A percentile compares a stretch with the other conserved stretches of the same genome.
Evolutionary conservation across 805 yeast species (phyloP).

Genomic region (Tetrapisispora iriomotensis): DNA sequence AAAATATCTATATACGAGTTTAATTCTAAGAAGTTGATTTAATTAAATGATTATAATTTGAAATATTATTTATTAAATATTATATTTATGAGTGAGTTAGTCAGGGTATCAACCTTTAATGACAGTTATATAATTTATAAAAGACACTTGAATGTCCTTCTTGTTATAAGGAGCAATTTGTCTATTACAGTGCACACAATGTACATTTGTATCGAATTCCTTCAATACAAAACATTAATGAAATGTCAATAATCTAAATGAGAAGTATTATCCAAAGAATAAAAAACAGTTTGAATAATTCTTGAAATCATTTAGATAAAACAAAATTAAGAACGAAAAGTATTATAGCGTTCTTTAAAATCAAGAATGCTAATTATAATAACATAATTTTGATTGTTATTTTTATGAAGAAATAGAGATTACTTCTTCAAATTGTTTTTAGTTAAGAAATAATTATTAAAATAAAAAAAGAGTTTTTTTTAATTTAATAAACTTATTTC

Average conservation of each 20-base stretch:
- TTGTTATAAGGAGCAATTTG: not conserved
- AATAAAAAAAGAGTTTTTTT: not conserved
- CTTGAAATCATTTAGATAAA: not conserved
- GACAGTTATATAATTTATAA: constrained; percentile 1
- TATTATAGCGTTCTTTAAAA: too few relatives aligned
- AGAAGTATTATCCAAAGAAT: too few relatives aligned
- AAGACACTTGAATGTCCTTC: too few relatives aligned
- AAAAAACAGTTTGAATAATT: too few relatives aligned
- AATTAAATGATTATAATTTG: not conserved
- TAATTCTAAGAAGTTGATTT: not conserved
- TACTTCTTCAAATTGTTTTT: too few relatives aligned
- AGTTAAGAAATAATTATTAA: not conserved
- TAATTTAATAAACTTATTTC: not conserved
- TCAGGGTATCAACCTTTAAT: not conserved
- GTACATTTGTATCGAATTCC: too few relatives aligned
- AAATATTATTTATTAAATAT: constrained; percentile 3
- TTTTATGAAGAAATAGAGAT: too few relatives aligned
- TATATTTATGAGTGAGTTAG: not conserved
- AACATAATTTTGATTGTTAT: too few relatives aligned
- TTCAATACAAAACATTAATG: too few relatives aligned
- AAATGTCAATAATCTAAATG: not conserved
- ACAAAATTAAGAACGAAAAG: too few relatives aligned
- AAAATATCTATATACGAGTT: too few relatives aligned
- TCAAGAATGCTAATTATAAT: too few relatives aligned
- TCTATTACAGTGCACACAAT: constrained; percentile 2